Evolutionary conservation across 2,329 filamentous ascomycete genomes (phyloP), one percentile per base, ranked within the genome.

Genomic region (Aspergillus sp.): DNA sequence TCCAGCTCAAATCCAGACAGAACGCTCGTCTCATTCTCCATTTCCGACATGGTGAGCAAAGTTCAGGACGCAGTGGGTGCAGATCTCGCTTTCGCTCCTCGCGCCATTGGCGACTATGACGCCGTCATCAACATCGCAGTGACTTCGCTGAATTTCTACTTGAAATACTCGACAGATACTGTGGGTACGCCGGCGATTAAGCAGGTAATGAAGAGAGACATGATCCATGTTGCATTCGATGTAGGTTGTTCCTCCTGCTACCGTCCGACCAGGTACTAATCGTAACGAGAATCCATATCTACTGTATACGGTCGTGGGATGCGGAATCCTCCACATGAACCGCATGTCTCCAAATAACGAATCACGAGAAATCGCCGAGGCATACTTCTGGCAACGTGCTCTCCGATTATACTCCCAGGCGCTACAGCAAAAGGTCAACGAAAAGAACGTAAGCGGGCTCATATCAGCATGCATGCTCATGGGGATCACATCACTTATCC

Each of bases 381-480:
- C 64, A 7, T 66, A 67, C 53, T 68, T 70, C 58, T 72, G 70
- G 69, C 63, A 70, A 24, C 60, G 63, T 3, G 68, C 70, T 0
- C 62, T 72, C 6, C 30, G 62, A 7, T 44, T 63, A 3, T 73
- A 71, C 45, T 68, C 68, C 36, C 45, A 54, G 8, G 69, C 65
- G 13, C 58, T 72, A 13, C 59, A 56, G 1, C 50, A 54, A 3
- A 52, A 48, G 3, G 50, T 72, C 8, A 56, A 42, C 6, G 48
- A 52, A 7, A 50, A 64, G 2, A 73, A 64, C 22, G 59, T 71
- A 5, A 64, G 69, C 30, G 61, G 63, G 0, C 57, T 73, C 3
- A 34, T 73, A 9, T 72, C 69, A 7, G 65, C 67, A 2, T 70
- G 68, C 58, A 70, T 73, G 64, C 58, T 72, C 36, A 69, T 72